phyloP scores from a whole-genome alignment of 352 stramenopile genomes.

The Phytophthora sansomeana region DNA sequence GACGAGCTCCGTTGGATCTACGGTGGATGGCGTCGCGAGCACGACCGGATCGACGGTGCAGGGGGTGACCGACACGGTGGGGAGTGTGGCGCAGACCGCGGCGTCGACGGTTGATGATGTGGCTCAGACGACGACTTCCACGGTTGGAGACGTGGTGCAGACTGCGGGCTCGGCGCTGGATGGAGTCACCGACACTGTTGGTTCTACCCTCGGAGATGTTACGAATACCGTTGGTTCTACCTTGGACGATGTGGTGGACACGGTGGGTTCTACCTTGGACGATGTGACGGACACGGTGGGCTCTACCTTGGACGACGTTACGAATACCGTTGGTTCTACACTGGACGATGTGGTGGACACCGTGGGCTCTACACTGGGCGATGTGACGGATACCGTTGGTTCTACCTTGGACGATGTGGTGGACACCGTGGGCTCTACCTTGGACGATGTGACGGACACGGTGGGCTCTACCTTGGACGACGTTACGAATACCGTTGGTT shows the following conservation, averaged over 20 bases:
- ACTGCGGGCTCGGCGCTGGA: background rate
- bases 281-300: background rate
- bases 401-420: conserved; percentile 16
- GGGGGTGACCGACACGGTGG: background rate
- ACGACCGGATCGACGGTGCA: background rate
- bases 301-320: conserved; percentile 9
- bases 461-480: conserved; percentile 9
- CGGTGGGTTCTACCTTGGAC: conserved; percentile 5
- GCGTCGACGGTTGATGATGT: conserved; percentile 4
- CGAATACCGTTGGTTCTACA: conserved; percentile 4
- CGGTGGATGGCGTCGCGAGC: background rate
- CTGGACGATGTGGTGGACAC: conserved; percentile 6
- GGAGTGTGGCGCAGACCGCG: too few relatives aligned
- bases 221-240: conserved; percentile 9
- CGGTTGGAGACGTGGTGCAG: background rate
- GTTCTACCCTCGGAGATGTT: background rate
- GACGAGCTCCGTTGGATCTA: conserved; percentile 2
- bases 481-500: conserved; percentile 13
- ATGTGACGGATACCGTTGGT: background rate
- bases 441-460: conserved; percentile 5
- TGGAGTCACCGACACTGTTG: background rate
- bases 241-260: conserved; percentile 4
- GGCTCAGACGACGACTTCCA: conserved; percentile 4
- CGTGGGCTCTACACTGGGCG: conserved; percentile 5
- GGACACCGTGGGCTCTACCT: conserved; percentile 13